Evolutionary conservation across 805 yeast genomes (phyloP), one percentile per base, ranked within the genome.

Genomic region (Barnettozyma vustinii): DNA sequence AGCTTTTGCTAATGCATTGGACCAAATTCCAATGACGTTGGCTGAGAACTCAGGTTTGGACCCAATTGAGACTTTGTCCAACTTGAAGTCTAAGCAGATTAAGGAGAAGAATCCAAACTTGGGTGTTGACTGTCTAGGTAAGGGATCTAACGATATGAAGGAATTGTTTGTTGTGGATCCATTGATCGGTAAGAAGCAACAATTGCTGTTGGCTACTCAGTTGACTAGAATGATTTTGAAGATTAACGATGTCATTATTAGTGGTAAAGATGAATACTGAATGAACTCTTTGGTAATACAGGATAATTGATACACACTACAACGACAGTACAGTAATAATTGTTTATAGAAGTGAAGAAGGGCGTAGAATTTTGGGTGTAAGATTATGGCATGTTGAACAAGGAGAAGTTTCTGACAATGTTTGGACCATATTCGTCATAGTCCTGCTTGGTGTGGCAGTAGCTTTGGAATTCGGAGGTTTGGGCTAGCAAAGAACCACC

Each of bases 381-480:
- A 12, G 40, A 16, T 53, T 45, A 85, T 71, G 95, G 95, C 62
- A 90, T 95, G 64, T 88, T 84, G 75, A 94, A 92, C 55, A 94
- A 75, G 44, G 97, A 89, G 67, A 94, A 94, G 78, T 92, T 91
- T 74, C 99, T 84, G 42, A 95, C 99, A 62, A 94, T 94, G 61
- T 87, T 87, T 49, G 99, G 99, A 32, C 99, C 99, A 63, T 84
- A 84, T 72, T 94, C 99, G 64, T 94, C 99, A 69, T 94, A 94
- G 64, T 94, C 99, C 63, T 85, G 84, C 73, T 94, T 94, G 21
- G 99, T 92, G 73, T 94, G 94, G 68, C 98, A 94, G 70, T 91
- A 91, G 67, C 95, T 82, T 70, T 86, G 88, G 73, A 94, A 94
- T 71, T 94, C 99, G 20, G 96, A 83, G 10, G 99, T 94, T 73